These are phyloP conservation scores for Umbelopsis vinacea DNA, from an alignment of 192 early-diverging fungal genomes.

Conservation along the genomic window DNA sequence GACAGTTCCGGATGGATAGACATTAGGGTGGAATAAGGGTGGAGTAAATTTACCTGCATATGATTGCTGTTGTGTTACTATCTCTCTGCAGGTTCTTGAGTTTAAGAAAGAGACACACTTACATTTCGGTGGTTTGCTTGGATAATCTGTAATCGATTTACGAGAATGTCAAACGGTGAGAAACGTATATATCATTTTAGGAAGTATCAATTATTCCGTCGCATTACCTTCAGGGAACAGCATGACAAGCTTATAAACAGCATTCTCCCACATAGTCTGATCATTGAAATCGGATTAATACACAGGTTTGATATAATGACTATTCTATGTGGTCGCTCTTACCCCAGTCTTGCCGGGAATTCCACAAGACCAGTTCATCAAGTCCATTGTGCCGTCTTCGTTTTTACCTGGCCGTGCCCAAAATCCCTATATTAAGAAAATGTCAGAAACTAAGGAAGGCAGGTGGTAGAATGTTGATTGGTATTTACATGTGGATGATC, in stretches of 20 bases:
- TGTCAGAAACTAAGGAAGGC: not conserved
- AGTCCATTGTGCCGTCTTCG: conserved; percentile 75
- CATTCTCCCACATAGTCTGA: conserved; percentile 87
- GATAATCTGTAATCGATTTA: conserved; percentile 61
- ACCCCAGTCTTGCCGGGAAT: conserved; percentile 58
- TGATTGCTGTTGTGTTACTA: not conserved
- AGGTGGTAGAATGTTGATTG: not conserved
- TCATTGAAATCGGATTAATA: not conserved
- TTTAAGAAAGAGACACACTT: conserved; percentile 27
- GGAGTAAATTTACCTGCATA: conserved; percentile 69
- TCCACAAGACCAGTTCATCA: conserved; percentile 81
- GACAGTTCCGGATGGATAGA: conserved; percentile 97
- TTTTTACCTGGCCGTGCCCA: conserved; percentile 90
- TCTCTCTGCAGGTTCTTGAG: conserved; percentile 23
- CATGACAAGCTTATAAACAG: conserved; percentile 83
- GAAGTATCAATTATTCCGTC: not conserved
- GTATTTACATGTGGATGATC: conserved; percentile 77
- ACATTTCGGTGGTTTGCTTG: conserved; percentile 87
- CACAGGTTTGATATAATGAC: not conserved
- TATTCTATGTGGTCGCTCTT: conserved; percentile 20
- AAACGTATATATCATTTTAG: not conserved
- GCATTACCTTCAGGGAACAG: conserved; percentile 76
- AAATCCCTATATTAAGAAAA: conserved; percentile 73
- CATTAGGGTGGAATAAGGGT: conserved; percentile 91
- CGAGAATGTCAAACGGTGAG: not conserved